A percentile compares a stretch with the other conserved stretches of the same genome.
phyloP scores from a whole-genome alignment of 2,329 filamentous ascomycete genomes.

The Madurella mycetomatis region DNA sequence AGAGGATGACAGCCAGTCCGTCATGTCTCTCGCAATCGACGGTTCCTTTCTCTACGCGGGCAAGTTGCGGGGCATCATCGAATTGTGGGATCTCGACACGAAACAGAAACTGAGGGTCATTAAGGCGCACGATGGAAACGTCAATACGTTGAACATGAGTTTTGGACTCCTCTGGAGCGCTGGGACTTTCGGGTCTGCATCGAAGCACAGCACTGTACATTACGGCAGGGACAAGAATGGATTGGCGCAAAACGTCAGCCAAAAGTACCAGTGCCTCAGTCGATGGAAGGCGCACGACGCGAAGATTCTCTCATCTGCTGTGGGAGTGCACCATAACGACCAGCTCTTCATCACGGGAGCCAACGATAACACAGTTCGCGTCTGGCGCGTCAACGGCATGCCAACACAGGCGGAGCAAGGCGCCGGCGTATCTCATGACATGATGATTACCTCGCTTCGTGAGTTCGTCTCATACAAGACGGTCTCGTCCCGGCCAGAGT shows the following conservation, averaged over 20 bases:
- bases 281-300: slow-evolving; percentile 66
- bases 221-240: slow-evolving; percentile 53
- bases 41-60: slow-evolving; percentile 91
- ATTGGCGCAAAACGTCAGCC: slow-evolving; percentile 52
- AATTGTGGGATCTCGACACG: slow-evolving; percentile 96
- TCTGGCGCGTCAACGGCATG: slow-evolving; percentile 70
- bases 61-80: slow-evolving; percentile 79
- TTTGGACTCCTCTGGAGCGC: slow-evolving; percentile 84
- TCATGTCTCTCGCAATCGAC: slow-evolving; percentile 77
- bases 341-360: slow-evolving; percentile 92
- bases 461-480: slow-evolving; percentile 92
- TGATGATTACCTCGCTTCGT: slow-evolving; percentile 66
- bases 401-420: slow-evolving; percentile 35
- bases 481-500: slow-evolving; percentile 79
- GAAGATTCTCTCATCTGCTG: slow-evolving; percentile 79
- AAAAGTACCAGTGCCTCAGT: slow-evolving; percentile 33
- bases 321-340: slow-evolving; percentile 63
- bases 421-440: slow-evolving; percentile 43
- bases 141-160: slow-evolving; percentile 81
- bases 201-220: slow-evolving; percentile 65
- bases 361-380: slow-evolving; percentile 82
- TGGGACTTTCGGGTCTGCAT: slow-evolving; percentile 80
- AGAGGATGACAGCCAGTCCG: slow-evolving; percentile 57
- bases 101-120: slow-evolving; percentile 84
- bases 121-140: slow-evolving; percentile 72